Evolutionary conservation across 148 eudicot genomes (phyloP), one percentile per base, ranked within the genome.

Genomic region (Silene conica): DNA sequence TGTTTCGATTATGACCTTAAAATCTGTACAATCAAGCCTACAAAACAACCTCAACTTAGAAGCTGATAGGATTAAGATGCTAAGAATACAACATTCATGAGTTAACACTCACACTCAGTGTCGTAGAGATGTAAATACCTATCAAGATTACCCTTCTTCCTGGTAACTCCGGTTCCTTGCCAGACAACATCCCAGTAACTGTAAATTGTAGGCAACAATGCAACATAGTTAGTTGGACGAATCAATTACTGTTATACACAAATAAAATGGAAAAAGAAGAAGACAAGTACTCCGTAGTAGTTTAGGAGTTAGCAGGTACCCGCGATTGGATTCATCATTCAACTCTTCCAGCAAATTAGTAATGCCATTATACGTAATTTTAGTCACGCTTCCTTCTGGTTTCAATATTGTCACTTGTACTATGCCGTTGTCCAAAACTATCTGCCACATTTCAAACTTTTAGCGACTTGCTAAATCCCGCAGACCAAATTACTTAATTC

Each of bases 121-220:
- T 31, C 34, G 34, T 2, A 31, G 3, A 2, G 5, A 2, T 38
- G 8, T 38, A 38, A 6, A 7, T 67, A 67, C 98, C 71, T 84
- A 70, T 95, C 98, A 19, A 92, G 80, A 70, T 80, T 82, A 16
- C 97, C 97, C 70, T 87, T 86, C 68, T 89, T 92, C 69, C 87
- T 80, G 9, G 76, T 63, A 79, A 81, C 80, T 81, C 97, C 96
- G n/a, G 74, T 45, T 72, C 84, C 85, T 14, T 79, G 80, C 97
- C 98, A 95, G 16, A 90, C 92, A 59, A 90, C 75, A 77, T 95
- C 93, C 90, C 89, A 95, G 65, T 81, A 94, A 80, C 98, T 94
- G 81, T 71, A 78, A 3, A 62, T 45, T 62, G 1, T 38, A n/a
- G n/a, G 8, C 43, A 6, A n/a, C n/a, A n/a, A n/a, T n/a, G n/a